These are phyloP conservation scores for Trametes villosa DNA, from an alignment of 768 basidiomycete genomes.

Conservation along the genomic window DNA sequence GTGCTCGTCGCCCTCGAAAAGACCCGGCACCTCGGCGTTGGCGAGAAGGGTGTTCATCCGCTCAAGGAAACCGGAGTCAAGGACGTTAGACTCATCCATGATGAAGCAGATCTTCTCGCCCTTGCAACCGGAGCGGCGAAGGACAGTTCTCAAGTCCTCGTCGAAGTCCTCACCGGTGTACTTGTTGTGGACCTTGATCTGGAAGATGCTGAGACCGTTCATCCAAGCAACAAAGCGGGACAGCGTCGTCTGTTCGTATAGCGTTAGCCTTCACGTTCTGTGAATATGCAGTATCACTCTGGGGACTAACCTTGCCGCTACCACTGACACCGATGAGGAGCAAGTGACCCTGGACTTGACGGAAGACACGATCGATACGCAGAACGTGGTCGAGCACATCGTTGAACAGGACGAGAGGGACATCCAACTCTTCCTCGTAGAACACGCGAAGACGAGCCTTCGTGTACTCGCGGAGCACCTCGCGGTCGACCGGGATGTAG, in stretches of 20 bases:
- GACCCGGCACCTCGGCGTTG: slow-evolving; percentile 99
- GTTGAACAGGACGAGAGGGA: slow-evolving; percentile 96
- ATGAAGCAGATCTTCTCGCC: slow-evolving; percentile 99
- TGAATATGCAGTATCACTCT: no score
- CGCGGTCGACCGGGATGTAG: slow-evolving; percentile 94
- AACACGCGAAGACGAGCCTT: slow-evolving; percentile 97
- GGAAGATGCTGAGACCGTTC: slow-evolving; percentile 98
- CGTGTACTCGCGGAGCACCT: slow-evolving; percentile 91
- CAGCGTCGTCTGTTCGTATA: slow-evolving; percentile 76
- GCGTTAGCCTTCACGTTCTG: slow-evolving; percentile 28
- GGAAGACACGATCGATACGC: slow-evolving; percentile 97
- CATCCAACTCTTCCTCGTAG: slow-evolving; percentile 98
- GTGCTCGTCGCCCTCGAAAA: slow-evolving; percentile 99
- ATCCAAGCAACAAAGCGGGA: slow-evolving; percentile 99
- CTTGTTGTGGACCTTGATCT: slow-evolving; percentile 99
- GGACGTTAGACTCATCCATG: slow-evolving; percentile 99
- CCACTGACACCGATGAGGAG: slow-evolving; percentile 98
- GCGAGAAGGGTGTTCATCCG: slow-evolving; percentile 99
- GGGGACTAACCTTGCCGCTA: slow-evolving; percentile 90
- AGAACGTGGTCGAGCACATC: slow-evolving; percentile 98
- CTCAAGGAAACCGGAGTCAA: slow-evolving; percentile 98
- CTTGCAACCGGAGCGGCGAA: slow-evolving; percentile 95
- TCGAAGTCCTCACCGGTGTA: slow-evolving; percentile 99
- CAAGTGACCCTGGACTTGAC: slow-evolving; percentile 96
- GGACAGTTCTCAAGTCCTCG: slow-evolving; percentile 92